phyloP scores from a whole-genome alignment of 257 asterid species.

The Capsicum rhomboideum region DNA sequence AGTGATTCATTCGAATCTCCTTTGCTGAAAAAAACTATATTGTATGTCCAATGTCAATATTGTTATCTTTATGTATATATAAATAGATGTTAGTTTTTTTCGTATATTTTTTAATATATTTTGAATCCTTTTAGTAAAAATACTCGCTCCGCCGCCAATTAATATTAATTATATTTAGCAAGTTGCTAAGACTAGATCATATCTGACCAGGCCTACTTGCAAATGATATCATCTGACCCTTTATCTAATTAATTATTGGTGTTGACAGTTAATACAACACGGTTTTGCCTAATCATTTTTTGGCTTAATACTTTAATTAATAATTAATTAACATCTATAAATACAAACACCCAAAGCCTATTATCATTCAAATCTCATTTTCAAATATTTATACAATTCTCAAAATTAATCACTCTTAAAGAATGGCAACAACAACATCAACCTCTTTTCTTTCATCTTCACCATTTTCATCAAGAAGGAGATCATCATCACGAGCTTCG shows the following conservation, averaged over 20 bases:
- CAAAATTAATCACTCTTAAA: background rate
- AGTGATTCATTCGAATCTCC: too few relatives aligned
- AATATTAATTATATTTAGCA: background rate
- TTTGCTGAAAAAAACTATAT: too few relatives aligned
- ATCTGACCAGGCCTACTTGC: background rate
- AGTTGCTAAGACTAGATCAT: background rate
- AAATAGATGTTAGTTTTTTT: too few relatives aligned
- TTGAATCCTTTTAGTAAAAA: background rate
- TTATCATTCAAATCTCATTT: background rate
- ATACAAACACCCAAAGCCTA: background rate
- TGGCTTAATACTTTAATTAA: background rate
- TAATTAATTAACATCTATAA: background rate
- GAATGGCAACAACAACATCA: conserved; percentile 15
- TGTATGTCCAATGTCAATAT: too few relatives aligned
- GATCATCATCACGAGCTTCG: background rate
- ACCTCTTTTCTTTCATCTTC: background rate
- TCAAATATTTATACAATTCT: background rate
- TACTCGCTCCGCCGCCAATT: accelerated
- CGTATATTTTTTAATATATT: background rate
- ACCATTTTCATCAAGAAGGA: background rate
- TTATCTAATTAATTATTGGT: background rate
- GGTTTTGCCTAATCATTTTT: conserved; percentile 4
- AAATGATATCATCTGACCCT: background rate
- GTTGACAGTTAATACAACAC: conserved; percentile 7
- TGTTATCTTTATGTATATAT: background rate